Conservation (phyloP, 495 filamentous ascomycete genomes). For the Penicillium paxilli region DNA sequence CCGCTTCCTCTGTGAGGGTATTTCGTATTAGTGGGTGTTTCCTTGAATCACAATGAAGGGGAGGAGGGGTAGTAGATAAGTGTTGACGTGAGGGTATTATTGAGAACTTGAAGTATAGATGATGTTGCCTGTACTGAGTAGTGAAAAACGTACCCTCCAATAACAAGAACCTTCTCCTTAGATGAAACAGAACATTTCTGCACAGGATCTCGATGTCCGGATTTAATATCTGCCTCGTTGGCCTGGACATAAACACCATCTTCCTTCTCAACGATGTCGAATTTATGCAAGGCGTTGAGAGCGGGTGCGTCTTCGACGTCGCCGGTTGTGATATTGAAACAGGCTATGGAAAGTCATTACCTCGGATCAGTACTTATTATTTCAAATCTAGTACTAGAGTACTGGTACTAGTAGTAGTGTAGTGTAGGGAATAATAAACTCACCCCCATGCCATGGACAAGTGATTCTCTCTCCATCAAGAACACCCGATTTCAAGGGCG, state of each 20-base stretch:
- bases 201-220: conserved; percentile 67
- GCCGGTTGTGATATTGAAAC: conserved; percentile 85
- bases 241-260: conserved; percentile 82
- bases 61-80: background rate
- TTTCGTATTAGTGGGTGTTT: conserved; percentile 5
- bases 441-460: conserved; percentile 95
- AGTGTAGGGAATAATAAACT: conserved; percentile 15
- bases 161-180: conserved; percentile 68
- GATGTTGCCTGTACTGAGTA: too few species aligned
- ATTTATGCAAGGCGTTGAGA: conserved; percentile 76
- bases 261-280: conserved; percentile 75
- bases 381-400: background rate
- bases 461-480: conserved; percentile 82
- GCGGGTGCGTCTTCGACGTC: conserved; percentile 95
- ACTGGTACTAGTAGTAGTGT: background rate
- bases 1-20: conserved; percentile 76
- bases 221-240: conserved; percentile 77
- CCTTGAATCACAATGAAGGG: background rate
- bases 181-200: conserved; percentile 67
- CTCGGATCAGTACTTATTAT: background rate
- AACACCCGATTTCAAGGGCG: conserved; percentile 81
- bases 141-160: conserved; percentile 66
- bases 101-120: too few species aligned
- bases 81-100: too few species aligned
- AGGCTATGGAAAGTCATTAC: conserved; percentile 65